These are phyloP conservation scores for Paraglomus brasilianum DNA, from an alignment of 192 early-diverging fungal genomes.

Conservation along the genomic window DNA sequence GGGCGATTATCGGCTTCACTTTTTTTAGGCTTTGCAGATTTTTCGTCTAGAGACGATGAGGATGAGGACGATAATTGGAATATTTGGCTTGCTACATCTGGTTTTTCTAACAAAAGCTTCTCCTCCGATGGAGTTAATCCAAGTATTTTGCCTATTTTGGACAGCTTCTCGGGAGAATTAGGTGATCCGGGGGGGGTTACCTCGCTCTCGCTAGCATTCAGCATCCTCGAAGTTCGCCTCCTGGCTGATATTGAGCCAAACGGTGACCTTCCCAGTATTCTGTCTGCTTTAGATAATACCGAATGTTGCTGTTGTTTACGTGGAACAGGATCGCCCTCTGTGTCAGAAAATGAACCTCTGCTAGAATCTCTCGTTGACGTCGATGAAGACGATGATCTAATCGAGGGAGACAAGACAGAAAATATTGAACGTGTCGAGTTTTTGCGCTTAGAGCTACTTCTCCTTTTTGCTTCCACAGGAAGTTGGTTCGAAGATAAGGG, in stretches of 20 bases:
- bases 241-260: slow-evolving; percentile 19
- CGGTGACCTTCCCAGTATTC: slow-evolving; percentile 6
- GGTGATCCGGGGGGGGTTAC: background rate
- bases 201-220: background rate
- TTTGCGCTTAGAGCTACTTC: slow-evolving; percentile 18
- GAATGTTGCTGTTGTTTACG: background rate
- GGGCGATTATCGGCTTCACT: background rate
- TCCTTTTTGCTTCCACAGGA: background rate
- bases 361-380: background rate
- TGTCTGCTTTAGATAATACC: slow-evolving; percentile 12
- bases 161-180: slow-evolving; percentile 1
- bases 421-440: slow-evolving; percentile 25
- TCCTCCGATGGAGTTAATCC: slow-evolving; percentile 19
- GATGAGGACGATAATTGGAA: background rate
- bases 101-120: slow-evolving; percentile 24
- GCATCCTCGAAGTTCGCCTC: background rate
- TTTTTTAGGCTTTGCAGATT: background rate
- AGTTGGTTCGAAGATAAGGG: background rate
- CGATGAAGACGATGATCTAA: slow-evolving; percentile 15
- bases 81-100: background rate
- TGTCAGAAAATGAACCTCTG: slow-evolving; percentile 24
- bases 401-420: slow-evolving; percentile 17
- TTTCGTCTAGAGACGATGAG: background rate
- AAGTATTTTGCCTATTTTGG: slow-evolving; percentile 26
- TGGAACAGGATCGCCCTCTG: background rate